These are phyloP conservation scores for Suhomyces canberraensis DNA, from an alignment of 805 yeast genomes.

Conservation along the genomic window DNA sequence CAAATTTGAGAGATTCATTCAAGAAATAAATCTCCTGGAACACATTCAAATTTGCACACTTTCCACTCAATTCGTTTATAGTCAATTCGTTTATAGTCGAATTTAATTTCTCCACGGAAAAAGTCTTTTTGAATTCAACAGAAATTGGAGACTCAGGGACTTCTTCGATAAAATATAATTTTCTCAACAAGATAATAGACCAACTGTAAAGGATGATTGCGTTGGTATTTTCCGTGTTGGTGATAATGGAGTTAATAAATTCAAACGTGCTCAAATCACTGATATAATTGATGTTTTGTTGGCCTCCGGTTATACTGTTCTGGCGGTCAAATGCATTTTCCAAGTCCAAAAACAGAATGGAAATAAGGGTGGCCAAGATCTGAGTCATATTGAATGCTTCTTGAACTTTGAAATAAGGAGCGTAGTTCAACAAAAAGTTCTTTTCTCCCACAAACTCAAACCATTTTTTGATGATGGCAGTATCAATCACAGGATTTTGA, in stretches of 20 bases:
- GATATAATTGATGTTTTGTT: not conserved
- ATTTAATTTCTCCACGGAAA: constrained; percentile 2
- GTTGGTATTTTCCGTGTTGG: constrained; percentile 34
- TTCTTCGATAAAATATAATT: constrained; percentile 44
- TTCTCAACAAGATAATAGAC: constrained; percentile 59
- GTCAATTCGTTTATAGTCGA: constrained; percentile 19
- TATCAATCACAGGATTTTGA: constrained; percentile 32
- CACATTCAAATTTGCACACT: constrained; percentile 41
- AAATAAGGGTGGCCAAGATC: constrained; percentile 46
- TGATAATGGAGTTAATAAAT: constrained; percentile 39
- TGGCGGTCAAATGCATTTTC: constrained; percentile 41
- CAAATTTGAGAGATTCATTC: constrained; percentile 45
- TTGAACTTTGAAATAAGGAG: constrained; percentile 21
- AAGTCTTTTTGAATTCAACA: not conserved
- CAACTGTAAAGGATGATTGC: constrained; percentile 60
- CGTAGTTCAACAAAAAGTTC: constrained; percentile 23
- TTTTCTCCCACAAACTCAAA: constrained; percentile 45
- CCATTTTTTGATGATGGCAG: constrained; percentile 48
- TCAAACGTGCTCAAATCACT: constrained; percentile 24
- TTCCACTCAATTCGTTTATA: constrained; percentile 34
- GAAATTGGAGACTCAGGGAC: constrained; percentile 16
- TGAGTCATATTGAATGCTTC: constrained; percentile 36
- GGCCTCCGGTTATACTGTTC: not conserved
- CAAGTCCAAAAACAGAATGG: constrained; percentile 56
- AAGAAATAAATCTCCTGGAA: constrained; percentile 42